Base-by-base conservation (phyloP, 2,329 filamentous ascomycete genomes). In the Aspergillus sp. region DNA sequence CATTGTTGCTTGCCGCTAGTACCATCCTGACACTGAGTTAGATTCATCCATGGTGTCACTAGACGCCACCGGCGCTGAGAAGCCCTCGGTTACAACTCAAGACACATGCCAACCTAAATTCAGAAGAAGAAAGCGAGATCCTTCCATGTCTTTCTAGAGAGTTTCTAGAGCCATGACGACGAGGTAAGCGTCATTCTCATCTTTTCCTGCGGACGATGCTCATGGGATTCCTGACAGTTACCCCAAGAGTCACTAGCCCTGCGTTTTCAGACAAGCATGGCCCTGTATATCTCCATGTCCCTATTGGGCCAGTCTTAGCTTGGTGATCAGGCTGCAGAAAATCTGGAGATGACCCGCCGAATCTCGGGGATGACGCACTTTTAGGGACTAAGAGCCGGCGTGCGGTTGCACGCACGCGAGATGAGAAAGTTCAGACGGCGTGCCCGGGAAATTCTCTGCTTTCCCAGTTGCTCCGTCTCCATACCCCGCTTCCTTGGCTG, bases 401-500 rank as follows among this genome's bases (percentile, higher is more conserved):
- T 41, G 13, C 26, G 36, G 53, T 55, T 55, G 43, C 53, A 55
- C 53, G 20, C 17, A 17, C 34, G 43, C 53, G 22, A 48, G 36
- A 42, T 22, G 53, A 41, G 15, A 17, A 43, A n/a, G 34, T 55
- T 43, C 47, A 24, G 15, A 5, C 7, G 22, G 17, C 44, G 26
- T 42, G 22, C 13, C 18, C 53, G 43, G 53, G 48, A 36, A 48
- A 34, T 55, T 42, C 15, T 34, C 22, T 18, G n/a, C 15, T 38
- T 55, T 22, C 30, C 24, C 24, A 30, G 32, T 48, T 38, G 53
- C 36, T 7, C 32, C 34, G 20, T 44, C 17, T 48, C 39, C 55
- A 53, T 34, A 53, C 49, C 55, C 55, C 49, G 49, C 55, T 48
- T 53, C 41, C 49, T 53, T 53, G 55, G 49, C 34, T 42, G 48